These are phyloP conservation scores for Tetrahymena thermophila DNA, from an alignment of 73 alveolate species.

Conservation along the genomic window DNA sequence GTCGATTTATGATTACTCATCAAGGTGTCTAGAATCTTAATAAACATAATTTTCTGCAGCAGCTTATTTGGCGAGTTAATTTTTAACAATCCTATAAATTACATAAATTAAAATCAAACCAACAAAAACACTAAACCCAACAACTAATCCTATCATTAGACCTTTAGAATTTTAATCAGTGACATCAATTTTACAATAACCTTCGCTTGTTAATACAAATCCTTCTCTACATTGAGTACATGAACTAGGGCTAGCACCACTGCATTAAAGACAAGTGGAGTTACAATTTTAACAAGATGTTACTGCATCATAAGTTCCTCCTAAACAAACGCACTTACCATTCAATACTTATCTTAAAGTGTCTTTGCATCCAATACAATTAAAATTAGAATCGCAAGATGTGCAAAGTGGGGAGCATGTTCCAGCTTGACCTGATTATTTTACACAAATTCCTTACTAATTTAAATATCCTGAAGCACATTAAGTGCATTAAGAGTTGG, in stretches of 20 bases:
- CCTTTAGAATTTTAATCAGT: not conserved
- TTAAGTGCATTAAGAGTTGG: not conserved
- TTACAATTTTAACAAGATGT: not conserved
- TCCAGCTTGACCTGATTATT: not conserved
- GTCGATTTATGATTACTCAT: not conserved
- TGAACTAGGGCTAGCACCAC: not conserved
- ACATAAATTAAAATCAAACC: not conserved
- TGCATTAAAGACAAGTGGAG: not conserved
- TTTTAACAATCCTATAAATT: not conserved
- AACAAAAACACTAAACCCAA: not conserved
- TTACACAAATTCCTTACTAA: not conserved
- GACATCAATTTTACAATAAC: not conserved
- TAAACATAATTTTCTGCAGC: not conserved
- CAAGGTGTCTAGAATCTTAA: not conserved
- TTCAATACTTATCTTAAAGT: not conserved
- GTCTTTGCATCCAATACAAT: not conserved
- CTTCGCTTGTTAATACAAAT: not conserved
- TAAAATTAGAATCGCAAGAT: not conserved
- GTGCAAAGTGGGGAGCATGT: not conserved
- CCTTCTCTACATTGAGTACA: not conserved
- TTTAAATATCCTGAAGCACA: not conserved
- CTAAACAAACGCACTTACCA: not conserved
- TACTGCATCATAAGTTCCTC: not conserved
- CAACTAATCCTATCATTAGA: not conserved
- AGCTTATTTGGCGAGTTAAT: not conserved